Evolutionary conservation across 371 early-diverging fungal genomes (phyloP), one percentile per base, ranked within the genome.

Genomic region (Circinella umbellata): DNA sequence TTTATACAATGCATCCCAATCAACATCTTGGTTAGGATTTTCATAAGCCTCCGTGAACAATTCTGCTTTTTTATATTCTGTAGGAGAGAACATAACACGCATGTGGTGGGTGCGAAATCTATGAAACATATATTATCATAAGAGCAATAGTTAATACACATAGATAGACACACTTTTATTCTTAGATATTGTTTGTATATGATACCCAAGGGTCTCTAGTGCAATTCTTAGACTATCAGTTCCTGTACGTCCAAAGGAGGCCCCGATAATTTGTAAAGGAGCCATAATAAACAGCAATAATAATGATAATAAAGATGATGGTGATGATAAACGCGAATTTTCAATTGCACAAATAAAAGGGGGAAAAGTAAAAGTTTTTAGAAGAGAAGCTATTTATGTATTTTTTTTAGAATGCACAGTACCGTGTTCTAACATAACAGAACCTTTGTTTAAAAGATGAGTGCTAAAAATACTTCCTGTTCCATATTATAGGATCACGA

Each of bases 1-100:
- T 3, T 69, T 63, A 36, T 76, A 81, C 0, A 76, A 17, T 3
- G 48, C 55, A 34, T 79, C 76, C 81, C 81, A 81, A 18, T 81
- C 77, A 8, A 72, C 76, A 11, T 70, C 61, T 66, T 53, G 54
- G 48, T 69, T 70, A 11, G 69, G 62, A 42, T 79, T 35, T 0
- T 62, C 17, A 20, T 69, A 74, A 34, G 76, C 80, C 3, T 76
- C 66, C 10, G 46, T 27, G 39, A 80, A 80, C 20, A 13, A 4
- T 8, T 67, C 67, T 11, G 60, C 17, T 17, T 55, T 35, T 36
- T 34, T 51, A 6, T 64, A 27, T 54, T 37, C 35, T 27, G 27
- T 27, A 27, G 27, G 27, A 27, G 27, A 27, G n/a, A 27, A 34
- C 57, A 57, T 57, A 14, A 8, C 10, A 17, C 57, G 18, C 57